Base-by-base conservation (phyloP, 202 grass and related monocot genomes). In the Elaeis oleifera region DNA sequence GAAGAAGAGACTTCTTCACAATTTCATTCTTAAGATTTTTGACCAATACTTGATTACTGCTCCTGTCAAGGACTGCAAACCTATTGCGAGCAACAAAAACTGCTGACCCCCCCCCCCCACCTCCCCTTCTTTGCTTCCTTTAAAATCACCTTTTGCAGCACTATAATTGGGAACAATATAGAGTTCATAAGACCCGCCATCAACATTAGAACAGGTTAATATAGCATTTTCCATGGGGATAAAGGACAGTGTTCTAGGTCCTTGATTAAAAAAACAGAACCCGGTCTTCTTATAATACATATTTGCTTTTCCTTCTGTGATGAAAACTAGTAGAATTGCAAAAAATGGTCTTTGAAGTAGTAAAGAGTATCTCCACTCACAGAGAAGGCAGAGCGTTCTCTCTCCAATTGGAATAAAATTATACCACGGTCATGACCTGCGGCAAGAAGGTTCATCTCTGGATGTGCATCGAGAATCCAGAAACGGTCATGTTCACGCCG, bases 401-500 rank as follows among this genome's bases (percentile, higher is more conserved):
- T 90, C 65, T 91, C 92, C 29, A 96, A 71, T 61, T 97, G 91
- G 61, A 97, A 97, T 64, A 97, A 84, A 18, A 97, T 97, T 81
- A 91, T 91, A n/a, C 92, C 87, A 44, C 87, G 89, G 8, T 97
- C 88, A 81, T 97, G 92, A 23, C 92, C 92, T 50, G 92, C 92
- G 21, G 92, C 92, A 28, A 95, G 83, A 71, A 95, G 85, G 54
- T 95, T 90, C 83, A 90, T 80, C 70, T 95, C 86, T 44, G 90
- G 83, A 68, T 95, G 90, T 56, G 83, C 80, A 59, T 83, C 67
- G 69, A 90, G 90, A 67, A 90, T 79, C 90, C 86, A 95, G 75
- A 95, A 95, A 17, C 90, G 90, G 24, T 95, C 90, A 56, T 87
- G 90, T 20, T 95, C 86, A 51, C 83, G 64, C 50, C 86, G 81